These are phyloP conservation scores for Closterium sp. DNA, from an alignment of 139 green algal species.

Conservation along the genomic window DNA sequence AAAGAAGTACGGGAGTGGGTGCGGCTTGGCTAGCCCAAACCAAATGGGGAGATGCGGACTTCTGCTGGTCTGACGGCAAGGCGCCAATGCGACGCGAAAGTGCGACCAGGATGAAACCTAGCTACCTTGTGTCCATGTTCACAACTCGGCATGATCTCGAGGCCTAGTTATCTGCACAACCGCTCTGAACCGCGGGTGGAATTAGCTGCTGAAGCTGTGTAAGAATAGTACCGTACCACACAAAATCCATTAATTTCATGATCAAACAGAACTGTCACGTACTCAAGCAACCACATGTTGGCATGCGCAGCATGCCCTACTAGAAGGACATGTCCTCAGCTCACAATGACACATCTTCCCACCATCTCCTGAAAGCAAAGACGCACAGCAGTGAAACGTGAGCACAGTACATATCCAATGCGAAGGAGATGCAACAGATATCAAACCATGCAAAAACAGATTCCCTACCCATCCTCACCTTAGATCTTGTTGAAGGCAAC, in stretches of 20 bases:
- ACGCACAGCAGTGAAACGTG: background rate
- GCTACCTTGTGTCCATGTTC: no score
- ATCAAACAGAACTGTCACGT: background rate
- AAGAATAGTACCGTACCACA: no score
- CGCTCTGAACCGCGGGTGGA: no score
- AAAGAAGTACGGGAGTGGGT: background rate
- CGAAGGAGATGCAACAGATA: no score
- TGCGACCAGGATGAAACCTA: no score
- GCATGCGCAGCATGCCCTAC: background rate
- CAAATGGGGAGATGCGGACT: background rate
- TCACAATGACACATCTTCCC: background rate
- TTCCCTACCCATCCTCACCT: background rate
- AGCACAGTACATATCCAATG: no score
- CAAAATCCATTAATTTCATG: no score
- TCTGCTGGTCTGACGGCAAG: background rate
- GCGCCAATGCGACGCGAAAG: no score
- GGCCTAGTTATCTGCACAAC: no score
- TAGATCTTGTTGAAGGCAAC: slow-evolving; percentile 69
- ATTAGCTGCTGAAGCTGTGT: no score
- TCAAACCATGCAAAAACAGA: no score
- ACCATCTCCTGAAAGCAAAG: background rate
- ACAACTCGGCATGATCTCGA: no score
- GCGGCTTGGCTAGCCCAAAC: background rate
- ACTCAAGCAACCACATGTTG: background rate
- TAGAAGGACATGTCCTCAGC: background rate